Base-by-base conservation (phyloP, 768 basidiomycete species). In the Auricularia auricula-judae region DNA sequence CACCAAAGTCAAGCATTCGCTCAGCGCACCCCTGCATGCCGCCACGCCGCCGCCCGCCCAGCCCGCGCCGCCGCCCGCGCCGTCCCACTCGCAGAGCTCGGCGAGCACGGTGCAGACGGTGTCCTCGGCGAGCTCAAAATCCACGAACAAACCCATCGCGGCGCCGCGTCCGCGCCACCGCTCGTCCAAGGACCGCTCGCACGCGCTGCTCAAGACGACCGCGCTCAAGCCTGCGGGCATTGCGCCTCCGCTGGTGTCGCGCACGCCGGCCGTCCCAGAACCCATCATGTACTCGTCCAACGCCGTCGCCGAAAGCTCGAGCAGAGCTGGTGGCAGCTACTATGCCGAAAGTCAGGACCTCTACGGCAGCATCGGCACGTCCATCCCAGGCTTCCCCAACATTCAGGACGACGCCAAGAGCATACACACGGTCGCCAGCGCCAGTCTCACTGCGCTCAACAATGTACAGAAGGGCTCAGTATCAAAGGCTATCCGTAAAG, bases 361-460 rank as follows among this genome's bases (percentile, higher is more conserved):
- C 2, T 85, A 87, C 73, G 87, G 86, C 18, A 88, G 86, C 1
- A 82, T 51, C 47, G 47, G 47, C 47, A 68, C 61, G 11, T 66
- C 86, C 29, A 94, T 97, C 42, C 94, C 94, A 43, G 94, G 94
- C 0, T 97, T 97, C 69, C 90, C 93, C 2, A 33, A 29, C 56
- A 91, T 97, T 8, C 87, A 84, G 64, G 94, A 96, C 70, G 94
- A 97, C 74, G 86, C 92, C 33, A 81, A 93, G 62, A 94, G 93
- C 71, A 83, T 94, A 70, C 85, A 86, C 69, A 93, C 91, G 5
- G 77, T 85, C 29, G 78, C 65, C 59, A 72, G 65, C 64, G 71
- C 79, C 42, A 90, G 87, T 71, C 71, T 86, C 23, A 29, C 23
- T 29, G 34, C 56, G 2, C 56, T 59, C 29, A 59, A 59, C 56